Evolutionary conservation across 352 stramenopile species (phyloP).

Genomic region (Phytophthora crassamura): DNA sequence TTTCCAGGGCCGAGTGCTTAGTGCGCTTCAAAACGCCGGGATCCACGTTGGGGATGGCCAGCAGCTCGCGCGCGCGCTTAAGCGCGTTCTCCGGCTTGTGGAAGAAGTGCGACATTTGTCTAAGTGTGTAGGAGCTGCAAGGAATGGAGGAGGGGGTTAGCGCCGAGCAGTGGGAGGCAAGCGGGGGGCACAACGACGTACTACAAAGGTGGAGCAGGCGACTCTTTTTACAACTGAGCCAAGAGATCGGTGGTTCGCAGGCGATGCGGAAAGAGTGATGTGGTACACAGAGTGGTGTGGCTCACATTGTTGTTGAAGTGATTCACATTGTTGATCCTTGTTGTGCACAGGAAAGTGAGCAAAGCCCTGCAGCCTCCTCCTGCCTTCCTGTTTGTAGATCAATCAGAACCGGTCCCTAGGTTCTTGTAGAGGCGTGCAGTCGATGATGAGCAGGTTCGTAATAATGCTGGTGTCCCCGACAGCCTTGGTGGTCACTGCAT

Average conservation of each 20-base stretch:
- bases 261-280: background rate
- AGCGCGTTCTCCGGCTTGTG: constrained; percentile 93
- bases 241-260: constrained; percentile 16
- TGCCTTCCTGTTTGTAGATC: no score
- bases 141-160: constrained; percentile 5
- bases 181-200: constrained; percentile 3
- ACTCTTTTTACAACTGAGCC: constrained; percentile 23
- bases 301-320: background rate
- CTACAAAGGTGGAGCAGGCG: constrained; percentile 4
- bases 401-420: no score
- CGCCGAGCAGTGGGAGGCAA: background rate
- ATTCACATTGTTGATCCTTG: no score
- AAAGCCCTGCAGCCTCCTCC: no score
- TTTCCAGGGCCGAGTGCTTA: constrained; percentile 86
- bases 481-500: no score
- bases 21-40: constrained; percentile 74
- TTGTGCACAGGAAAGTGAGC: no score
- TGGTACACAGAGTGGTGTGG: background rate
- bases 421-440: no score
- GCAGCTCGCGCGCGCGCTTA: constrained; percentile 90
- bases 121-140: constrained; percentile 22
- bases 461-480: no score
- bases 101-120: constrained; percentile 87
- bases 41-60: constrained; percentile 80
- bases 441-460: no score